Base-by-base conservation (phyloP, 371 early-diverging fungal genomes). In the Mortierella sp. region DNA sequence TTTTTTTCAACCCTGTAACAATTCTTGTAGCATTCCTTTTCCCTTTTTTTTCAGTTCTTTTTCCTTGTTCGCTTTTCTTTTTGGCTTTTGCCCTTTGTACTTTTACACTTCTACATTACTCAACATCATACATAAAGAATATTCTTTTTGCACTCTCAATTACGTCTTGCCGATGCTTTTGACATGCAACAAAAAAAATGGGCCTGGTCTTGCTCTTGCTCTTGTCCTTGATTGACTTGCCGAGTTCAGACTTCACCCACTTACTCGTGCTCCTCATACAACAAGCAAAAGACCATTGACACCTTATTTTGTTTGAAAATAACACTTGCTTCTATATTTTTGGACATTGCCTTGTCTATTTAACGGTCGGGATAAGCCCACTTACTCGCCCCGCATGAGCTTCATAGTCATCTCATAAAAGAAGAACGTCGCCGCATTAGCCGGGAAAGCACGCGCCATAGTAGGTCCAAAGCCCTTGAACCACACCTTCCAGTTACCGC, bases 371-470 rank as follows among this genome's bases (percentile, higher is more conserved):
- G 28, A 51, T 40, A 10, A 31, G 4, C 31, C 14, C 11, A 0
- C 44, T 51, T 81, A 86, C 40, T 75, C 82, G 59, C 82, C 82
- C 11, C 87, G 78, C 80, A 91, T 79, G 43, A 89, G 31, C 81
- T 93, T 91, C 91, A 94, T 93, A 21, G 94, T 90, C 94, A 92
- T 91, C 84, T 95, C 95, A 79, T 93, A 95, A 24, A 93, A 95
- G 82, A 95, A 92, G 86, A 96, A 96, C 0, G 96, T 96, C 57
- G 96, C 96, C 1, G 96, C 96, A 74, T 96, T 96, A 43, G 97
- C 97, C 64, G 97, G 97, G 93, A 96, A 96, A 26, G 97, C 97
- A 71, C 97, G 89, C n/a, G 95, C 91, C 89, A 97, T 91, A 3
- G 97, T 95, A 3, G 97, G 96, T 1, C 93, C 95, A 78, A 97